Base-by-base conservation (phyloP, 2,329 filamentous ascomycete genomes). In the Xylaria polymorpha region DNA sequence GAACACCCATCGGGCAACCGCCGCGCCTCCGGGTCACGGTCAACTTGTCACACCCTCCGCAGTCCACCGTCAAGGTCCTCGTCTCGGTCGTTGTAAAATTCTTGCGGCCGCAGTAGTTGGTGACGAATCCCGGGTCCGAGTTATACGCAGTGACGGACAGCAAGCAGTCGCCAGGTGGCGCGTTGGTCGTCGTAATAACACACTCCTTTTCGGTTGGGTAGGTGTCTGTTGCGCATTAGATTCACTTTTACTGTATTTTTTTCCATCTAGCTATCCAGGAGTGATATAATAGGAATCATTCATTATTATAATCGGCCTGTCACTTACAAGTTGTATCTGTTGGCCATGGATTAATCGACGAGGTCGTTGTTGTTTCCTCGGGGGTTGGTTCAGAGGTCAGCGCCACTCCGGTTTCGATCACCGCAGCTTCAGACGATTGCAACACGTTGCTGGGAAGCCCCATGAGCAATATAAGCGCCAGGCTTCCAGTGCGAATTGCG, bases 281-380 rank as follows among this genome's bases (percentile, higher is more conserved):
- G 29, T 14, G 14, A 3, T n/a, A 10, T 22, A 8, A 35, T 4
- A 6, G 4, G 20, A 32, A 6, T 5, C 18, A 2, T 12, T 1
- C n/a, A 4, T 29, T 29, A 29, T 29, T 29, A 29, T 18, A 22
- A 6, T 20, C 10, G 22, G 18, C 29, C 4, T 37, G 4, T 4
- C 10, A 63, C 64, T 63, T 58, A 67, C 53, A 67, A 4, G 44
- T 63, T 4, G 64, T 43, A 3, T 67, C 59, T 20, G 59, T 67
- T 20, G 64, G 59, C 64, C 64, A 67, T 4, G 64, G 64, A 3
- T 62, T 63, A 37, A 63, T 61, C 25, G 58, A 61, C 22, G 64
- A 63, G 32, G 43, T 50, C 25, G 43, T 51, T 20, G 43, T 43
- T 22, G 58, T 62, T 50, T 32, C 58, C 4, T 18, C 29, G 29